phyloP scores from a whole-genome alignment of 208 protist species.

The Acanthamoeba triangularis region DNA sequence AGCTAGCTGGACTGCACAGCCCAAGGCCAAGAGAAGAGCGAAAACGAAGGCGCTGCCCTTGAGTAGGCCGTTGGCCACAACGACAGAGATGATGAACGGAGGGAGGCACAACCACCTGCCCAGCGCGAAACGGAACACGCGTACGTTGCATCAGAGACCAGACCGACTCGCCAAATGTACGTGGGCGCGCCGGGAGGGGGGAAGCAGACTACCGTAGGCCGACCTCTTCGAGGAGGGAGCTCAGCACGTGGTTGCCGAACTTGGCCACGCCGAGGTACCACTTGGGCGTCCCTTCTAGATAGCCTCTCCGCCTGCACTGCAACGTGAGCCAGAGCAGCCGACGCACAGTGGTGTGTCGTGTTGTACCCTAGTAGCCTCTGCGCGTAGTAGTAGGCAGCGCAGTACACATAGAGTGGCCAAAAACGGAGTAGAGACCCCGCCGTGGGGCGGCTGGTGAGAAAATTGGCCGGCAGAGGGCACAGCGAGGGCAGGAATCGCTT shows the following conservation, averaged over 20 bases:
- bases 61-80: neutral
- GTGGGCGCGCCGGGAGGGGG: neutral
- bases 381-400: neutral
- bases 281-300: neutral
- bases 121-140: neutral
- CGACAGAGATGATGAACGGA: neutral
- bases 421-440: neutral
- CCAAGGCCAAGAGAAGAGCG: neutral
- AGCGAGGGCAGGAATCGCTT: constrained; percentile 10
- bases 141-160: neutral
- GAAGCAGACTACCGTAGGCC: neutral
- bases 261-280: neutral
- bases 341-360: neutral
- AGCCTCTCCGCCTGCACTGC: neutral
- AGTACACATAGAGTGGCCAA: constrained; percentile 37
- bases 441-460: neutral
- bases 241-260: neutral
- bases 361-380: neutral
- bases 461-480: neutral
- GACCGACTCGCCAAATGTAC: neutral
- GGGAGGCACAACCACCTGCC: neutral
- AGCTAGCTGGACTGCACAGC: neutral
- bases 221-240: neutral
- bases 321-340: neutral
- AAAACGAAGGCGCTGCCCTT: neutral